Conservation (phyloP, 257 asterid genomes). For the Handroanthus guayacan region DNA sequence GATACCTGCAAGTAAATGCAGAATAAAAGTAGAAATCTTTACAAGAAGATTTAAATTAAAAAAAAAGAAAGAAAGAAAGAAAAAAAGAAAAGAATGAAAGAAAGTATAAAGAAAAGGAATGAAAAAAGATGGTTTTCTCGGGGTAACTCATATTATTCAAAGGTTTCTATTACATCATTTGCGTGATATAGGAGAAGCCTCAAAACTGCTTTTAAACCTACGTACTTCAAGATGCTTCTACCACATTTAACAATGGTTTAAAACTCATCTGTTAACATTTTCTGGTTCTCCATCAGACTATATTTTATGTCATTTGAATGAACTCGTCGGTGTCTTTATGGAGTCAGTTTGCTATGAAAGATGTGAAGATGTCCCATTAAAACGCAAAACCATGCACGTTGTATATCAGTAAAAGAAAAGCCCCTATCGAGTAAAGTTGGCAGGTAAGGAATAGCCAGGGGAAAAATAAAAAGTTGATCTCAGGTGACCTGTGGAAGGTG, state of each 20-base stretch:
- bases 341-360: conserved; percentile 2
- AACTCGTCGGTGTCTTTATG: conserved; percentile 14
- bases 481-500: conserved; percentile 38
- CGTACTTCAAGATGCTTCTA: conserved; percentile 16
- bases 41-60: neutral
- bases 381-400: neutral
- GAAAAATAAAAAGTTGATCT: conserved; percentile 39
- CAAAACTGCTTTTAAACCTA: conserved; percentile 31
- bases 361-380: neutral
- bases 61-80: neutral
- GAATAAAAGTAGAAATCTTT: neutral
- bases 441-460: conserved; percentile 42
- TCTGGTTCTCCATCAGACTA: conserved; percentile 36
- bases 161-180: conserved; percentile 30
- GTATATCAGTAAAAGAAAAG: neutral
- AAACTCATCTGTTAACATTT: conserved; percentile 27
- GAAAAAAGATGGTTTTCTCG: conserved; percentile 23
- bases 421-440: conserved; percentile 29
- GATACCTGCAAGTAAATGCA: neutral
- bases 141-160: conserved; percentile 38
- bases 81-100: neutral
- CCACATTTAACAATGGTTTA: conserved; percentile 3
- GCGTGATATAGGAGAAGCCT: conserved; percentile 30
- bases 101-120: neutral
- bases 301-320: conserved; percentile 21